Conservation (phyloP, 2,329 filamentous ascomycete species). For the Aaosphaeria pasadenensis region DNA sequence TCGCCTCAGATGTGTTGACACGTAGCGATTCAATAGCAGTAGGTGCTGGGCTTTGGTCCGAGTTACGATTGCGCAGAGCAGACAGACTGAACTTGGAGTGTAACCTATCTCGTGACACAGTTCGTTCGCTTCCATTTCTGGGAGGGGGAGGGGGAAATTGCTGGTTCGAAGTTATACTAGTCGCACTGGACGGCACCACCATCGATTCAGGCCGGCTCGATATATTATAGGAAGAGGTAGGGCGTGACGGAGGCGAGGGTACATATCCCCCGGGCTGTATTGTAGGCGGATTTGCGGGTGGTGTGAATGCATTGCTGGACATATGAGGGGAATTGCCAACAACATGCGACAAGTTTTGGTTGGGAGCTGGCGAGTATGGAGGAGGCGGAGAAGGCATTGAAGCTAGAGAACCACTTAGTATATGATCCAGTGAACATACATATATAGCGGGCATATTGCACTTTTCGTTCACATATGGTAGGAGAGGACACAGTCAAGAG, state of each 20-base stretch:
- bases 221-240: conserved; percentile 24
- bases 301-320: conserved; percentile 32
- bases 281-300: conserved; percentile 32
- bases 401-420: conserved; percentile 23
- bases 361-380: conserved; percentile 45
- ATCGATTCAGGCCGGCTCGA: conserved; percentile 29
- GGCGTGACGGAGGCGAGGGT: conserved; percentile 22
- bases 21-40: conserved; percentile 38
- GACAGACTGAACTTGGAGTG: conserved; percentile 40
- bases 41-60: conserved; percentile 29
- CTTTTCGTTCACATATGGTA: no score
- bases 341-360: conserved; percentile 34
- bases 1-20: conserved; percentile 37
- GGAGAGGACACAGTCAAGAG: no score
- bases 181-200: conserved; percentile 33
- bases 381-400: conserved; percentile 50
- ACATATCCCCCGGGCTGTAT: conserved; percentile 22
- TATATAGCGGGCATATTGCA: no score
- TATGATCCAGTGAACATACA: no score
- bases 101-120: conserved; percentile 36
- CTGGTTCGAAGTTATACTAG: conserved; percentile 28
- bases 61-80: conserved; percentile 34
- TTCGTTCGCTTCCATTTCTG: conserved; percentile 29
- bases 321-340: conserved; percentile 37
- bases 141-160: conserved; percentile 40